Evolutionary conservation across 495 filamentous ascomycete genomes (phyloP), one percentile per base, ranked within the genome.

Genomic region (Xylona heveae): DNA sequence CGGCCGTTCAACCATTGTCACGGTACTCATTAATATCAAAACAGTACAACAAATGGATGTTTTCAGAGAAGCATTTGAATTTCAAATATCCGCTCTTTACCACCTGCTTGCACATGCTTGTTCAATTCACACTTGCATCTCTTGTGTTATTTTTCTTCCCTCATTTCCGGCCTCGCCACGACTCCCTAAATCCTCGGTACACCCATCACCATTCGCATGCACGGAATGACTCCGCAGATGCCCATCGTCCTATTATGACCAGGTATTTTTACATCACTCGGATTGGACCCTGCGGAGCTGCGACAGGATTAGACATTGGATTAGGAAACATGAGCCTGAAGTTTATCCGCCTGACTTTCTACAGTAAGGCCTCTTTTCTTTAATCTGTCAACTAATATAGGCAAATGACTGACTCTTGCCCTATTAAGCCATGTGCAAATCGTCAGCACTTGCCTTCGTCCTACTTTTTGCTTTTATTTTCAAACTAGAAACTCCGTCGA

Each of bases 11-110:
- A 0, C 8, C 26, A 14, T 16, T 37, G 17, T 39, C 9, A 19
- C 13, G 15, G 13, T 24, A 7, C 7, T 22, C 31, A 33, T 14
- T 35, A 8, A 35, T 30, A 5, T 23, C 3, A 25, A 18, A 19
- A 16, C 42, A 90, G 81, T 99, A 99, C 56, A 99, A 99, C 60
- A 95, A 93, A 62, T 95, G 90, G 90, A 99, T 99, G 90, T 99
- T 99, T 52, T 74, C 78, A 39, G 57, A 72, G 12, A 68, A 74
- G 31, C 72, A 80, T 34, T 67, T 85, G 40, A 66, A 93, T 44
- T 99, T 99, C 48, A 74, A 78, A 28, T 95, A 82, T 39, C 90
- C 90, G 28, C 68, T 99, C 31, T 95, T 95, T 57, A 92, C 83
- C 2, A 99, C 90, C 7, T 79, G 80, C 41, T 49, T 82, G 44